These are phyloP conservation scores for Chlorella ohadii DNA, from an alignment of 139 green algal species.

Conservation along the genomic window DNA sequence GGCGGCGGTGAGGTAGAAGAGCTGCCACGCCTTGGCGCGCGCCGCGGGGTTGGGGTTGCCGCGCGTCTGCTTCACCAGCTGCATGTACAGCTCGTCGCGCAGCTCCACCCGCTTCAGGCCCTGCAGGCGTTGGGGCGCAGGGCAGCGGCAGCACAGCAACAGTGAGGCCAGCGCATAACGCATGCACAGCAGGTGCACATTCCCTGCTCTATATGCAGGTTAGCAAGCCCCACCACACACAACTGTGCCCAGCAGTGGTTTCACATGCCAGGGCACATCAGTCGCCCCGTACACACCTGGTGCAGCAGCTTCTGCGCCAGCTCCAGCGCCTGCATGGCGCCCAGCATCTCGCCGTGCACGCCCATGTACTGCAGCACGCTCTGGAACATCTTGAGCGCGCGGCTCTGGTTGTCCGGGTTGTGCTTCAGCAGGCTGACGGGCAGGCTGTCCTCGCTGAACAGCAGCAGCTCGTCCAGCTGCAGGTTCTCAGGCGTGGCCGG, in stretches of 20 bases:
- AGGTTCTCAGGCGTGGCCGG: constrained; percentile 32
- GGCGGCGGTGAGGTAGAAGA: constrained; percentile 86
- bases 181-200: too few species aligned
- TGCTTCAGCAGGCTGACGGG: constrained; percentile 91
- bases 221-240: too few species aligned
- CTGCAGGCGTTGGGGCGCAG: too few species aligned
- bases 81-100: constrained; percentile 91
- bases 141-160: too few species aligned
- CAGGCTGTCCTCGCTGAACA: constrained; percentile 78
- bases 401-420: constrained; percentile 73
- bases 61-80: constrained; percentile 94
- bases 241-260: too few species aligned
- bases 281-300: constrained; percentile 47
- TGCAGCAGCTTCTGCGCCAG: constrained; percentile 93
- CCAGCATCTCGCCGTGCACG: constrained; percentile 48
- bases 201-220: too few species aligned
- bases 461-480: constrained; percentile 76
- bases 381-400: constrained; percentile 93
- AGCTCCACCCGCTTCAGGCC: constrained; percentile 90
- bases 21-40: constrained; percentile 81
- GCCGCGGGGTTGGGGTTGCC: constrained; percentile 67
- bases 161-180: too few species aligned
- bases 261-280: too few species aligned
- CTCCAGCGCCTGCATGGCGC: constrained; percentile 59
- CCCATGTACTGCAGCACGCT: constrained; percentile 88